These are phyloP conservation scores for Paraglomus brasilianum DNA, from an alignment of 192 early-diverging fungal genomes.

Conservation along the genomic window DNA sequence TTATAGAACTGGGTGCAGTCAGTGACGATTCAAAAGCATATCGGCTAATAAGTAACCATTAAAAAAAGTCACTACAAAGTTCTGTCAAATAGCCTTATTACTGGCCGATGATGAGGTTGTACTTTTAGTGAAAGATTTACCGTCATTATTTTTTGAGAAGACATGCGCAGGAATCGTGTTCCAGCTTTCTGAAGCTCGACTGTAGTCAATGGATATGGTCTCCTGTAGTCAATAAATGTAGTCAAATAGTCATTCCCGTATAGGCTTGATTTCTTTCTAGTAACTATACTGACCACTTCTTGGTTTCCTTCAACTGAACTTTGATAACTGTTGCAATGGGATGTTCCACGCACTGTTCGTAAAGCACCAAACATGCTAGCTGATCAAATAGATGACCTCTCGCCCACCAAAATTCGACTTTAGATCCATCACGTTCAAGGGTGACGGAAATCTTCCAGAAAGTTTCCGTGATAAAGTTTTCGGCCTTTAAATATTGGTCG, in stretches of 20 bases:
- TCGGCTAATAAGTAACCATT: not conserved
- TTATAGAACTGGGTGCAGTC: not conserved
- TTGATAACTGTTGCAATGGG: slow-evolving; percentile 57
- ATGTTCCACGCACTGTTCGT: slow-evolving; percentile 63
- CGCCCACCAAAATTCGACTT: slow-evolving; percentile 72
- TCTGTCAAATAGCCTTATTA: too few species aligned
- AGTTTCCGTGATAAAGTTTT: slow-evolving; percentile 80
- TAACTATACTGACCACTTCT: slow-evolving; percentile 82
- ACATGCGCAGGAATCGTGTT: slow-evolving; percentile 65
- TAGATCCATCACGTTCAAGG: slow-evolving; percentile 48
- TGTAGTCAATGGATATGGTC: slow-evolving; percentile 90
- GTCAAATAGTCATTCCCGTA: not conserved
- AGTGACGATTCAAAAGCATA: not conserved
- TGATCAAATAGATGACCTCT: slow-evolving; percentile 77
- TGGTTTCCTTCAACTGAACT: slow-evolving; percentile 62
- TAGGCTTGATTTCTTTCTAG: too few species aligned
- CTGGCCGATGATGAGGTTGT: too few species aligned
- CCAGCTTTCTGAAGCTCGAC: slow-evolving; percentile 90
- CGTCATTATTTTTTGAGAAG: slow-evolving; percentile 78
- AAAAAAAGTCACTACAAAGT: too few species aligned
- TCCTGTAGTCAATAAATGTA: slow-evolving; percentile 43
- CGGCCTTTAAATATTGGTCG: slow-evolving; percentile 71
- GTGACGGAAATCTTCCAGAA: slow-evolving; percentile 87
- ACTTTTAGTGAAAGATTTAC: slow-evolving; percentile 44
- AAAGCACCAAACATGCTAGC: slow-evolving; percentile 63